Evolutionary conservation across 2,329 filamentous ascomycete species (phyloP).

Genomic region (Lizonia empirigonia): DNA sequence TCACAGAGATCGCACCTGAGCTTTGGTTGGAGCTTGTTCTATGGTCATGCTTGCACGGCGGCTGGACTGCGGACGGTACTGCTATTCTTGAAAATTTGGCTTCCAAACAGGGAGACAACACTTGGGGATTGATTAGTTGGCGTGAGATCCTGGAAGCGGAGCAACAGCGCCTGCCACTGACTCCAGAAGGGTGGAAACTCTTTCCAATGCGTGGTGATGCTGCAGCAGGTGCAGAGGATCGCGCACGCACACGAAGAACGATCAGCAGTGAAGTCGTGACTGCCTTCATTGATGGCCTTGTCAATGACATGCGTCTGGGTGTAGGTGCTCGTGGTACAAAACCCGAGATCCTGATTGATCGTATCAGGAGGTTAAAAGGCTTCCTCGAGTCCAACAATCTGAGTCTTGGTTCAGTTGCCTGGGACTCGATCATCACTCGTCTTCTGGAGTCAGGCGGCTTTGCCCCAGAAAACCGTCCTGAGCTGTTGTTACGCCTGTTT

Average conservation of each 20-base stretch:
- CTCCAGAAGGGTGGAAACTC: constrained; percentile 30
- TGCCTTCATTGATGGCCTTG: constrained; percentile 60
- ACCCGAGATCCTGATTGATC: constrained; percentile 41
- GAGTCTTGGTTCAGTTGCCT: constrained; percentile 50
- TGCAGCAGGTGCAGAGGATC: constrained; percentile 30
- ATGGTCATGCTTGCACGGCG: constrained; percentile 57
- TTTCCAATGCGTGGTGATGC: constrained; percentile 28
- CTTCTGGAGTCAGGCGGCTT: constrained; percentile 57
- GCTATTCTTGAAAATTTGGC: constrained; percentile 45
- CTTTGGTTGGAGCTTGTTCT: constrained; percentile 60
- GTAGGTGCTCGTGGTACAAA: constrained; percentile 49
- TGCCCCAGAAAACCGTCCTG: constrained; percentile 52
- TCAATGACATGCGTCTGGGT: constrained; percentile 54
- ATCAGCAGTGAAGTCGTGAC: constrained; percentile 65
- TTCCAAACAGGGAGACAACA: constrained; percentile 24
- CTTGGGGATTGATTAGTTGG: constrained; percentile 50
- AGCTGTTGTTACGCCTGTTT: constrained; percentile 49
- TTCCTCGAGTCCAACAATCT: constrained; percentile 48
- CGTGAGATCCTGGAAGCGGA: constrained; percentile 46
- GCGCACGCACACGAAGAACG: constrained; percentile 50
- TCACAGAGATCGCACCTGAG: constrained; percentile 52
- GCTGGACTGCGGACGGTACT: constrained; percentile 53
- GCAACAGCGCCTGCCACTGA: constrained; percentile 25
- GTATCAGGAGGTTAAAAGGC: constrained; percentile 44
- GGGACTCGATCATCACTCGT: constrained; percentile 57